phyloP scores from a whole-genome alignment of 257 asterid species.

The Solanum arcanum region DNA sequence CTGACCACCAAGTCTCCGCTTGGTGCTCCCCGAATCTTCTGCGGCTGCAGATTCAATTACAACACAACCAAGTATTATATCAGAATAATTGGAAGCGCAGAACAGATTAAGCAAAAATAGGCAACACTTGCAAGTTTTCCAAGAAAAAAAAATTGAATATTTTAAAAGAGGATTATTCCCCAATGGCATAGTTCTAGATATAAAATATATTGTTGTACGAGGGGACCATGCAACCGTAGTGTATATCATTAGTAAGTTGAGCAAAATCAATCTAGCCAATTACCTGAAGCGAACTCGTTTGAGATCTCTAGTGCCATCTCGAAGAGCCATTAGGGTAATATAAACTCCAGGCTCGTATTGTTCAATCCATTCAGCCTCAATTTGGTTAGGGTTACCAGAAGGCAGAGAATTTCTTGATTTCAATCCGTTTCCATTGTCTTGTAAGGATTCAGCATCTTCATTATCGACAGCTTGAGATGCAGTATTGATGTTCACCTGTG shows the following conservation, averaged over 20 bases:
- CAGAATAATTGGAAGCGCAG: not conserved
- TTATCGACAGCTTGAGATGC: conserved; percentile 33
- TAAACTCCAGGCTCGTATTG: conserved; percentile 91
- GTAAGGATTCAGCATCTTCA: conserved; percentile 24
- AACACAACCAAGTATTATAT: not conserved
- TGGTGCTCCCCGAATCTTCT: conserved; percentile 97
- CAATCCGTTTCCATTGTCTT: conserved; percentile 32
- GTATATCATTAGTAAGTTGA: not conserved
- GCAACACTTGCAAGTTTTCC: not conserved
- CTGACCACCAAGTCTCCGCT: conserved; percentile 99
- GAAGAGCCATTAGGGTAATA: conserved; percentile 76
- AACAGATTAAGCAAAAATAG: not conserved
- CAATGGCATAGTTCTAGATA: not conserved
- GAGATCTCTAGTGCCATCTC: conserved; percentile 92
- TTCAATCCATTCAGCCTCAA: conserved; percentile 91
- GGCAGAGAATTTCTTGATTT: conserved; percentile 36
- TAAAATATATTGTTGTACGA: not conserved
- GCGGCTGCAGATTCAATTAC: conserved; percentile 40
- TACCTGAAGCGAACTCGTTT: conserved; percentile 99
- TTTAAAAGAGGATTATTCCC: not conserved
- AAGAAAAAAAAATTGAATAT: not conserved
- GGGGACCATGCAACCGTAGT: not conserved
- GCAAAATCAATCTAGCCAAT: not conserved
- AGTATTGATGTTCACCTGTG: conserved; percentile 27
- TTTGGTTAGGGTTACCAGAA: conserved; percentile 44